Conservation (phyloP, 2,329 filamentous ascomycete species). For the Hymenoscyphus fructigenus region DNA sequence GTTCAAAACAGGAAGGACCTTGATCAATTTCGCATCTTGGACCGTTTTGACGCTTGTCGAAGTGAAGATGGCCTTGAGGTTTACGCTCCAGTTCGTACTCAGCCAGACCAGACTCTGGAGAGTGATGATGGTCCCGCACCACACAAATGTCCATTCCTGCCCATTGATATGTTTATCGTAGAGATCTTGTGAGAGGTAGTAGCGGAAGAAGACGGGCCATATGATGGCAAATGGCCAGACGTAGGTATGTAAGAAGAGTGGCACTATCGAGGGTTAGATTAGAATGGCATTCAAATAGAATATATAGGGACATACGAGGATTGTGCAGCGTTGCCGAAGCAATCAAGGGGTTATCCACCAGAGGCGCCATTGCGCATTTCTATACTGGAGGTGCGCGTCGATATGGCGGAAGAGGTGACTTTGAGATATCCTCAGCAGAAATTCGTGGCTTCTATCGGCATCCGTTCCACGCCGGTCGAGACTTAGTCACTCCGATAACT, state of each 20-base stretch:
- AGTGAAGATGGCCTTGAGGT: constrained; percentile 79
- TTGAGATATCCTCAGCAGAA: not conserved
- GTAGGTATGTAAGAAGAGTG: constrained; percentile 79
- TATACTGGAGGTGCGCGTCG: constrained; percentile 24
- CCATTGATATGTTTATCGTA: constrained; percentile 91
- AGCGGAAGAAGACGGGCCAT: constrained; percentile 88
- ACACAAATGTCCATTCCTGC: constrained; percentile 98
- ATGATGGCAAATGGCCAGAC: constrained; percentile 88
- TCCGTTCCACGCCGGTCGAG: no score
- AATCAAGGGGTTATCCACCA: constrained; percentile 92
- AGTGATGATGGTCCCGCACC: constrained; percentile 83
- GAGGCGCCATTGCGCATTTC: constrained; percentile 61
- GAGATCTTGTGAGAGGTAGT: constrained; percentile 78
- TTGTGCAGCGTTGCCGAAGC: constrained; percentile 83
- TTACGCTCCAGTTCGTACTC: constrained; percentile 96
- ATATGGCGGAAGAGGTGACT: constrained; percentile 11
- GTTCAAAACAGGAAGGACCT: constrained; percentile 86
- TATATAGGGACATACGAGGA: constrained; percentile 48
- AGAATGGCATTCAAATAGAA: constrained; percentile 11
- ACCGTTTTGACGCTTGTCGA: constrained; percentile 69
- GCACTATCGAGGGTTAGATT: constrained; percentile 44
- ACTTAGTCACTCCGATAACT: not conserved
- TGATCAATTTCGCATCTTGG: constrained; percentile 79
- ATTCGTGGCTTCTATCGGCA: not conserved
- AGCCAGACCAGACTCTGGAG: constrained; percentile 88